Percentiles rank a stretch among this genome's conserved stretches.
phyloP scores from a whole-genome alignment of 176 grass and related monocot genomes.

The Carex kokanica region DNA sequence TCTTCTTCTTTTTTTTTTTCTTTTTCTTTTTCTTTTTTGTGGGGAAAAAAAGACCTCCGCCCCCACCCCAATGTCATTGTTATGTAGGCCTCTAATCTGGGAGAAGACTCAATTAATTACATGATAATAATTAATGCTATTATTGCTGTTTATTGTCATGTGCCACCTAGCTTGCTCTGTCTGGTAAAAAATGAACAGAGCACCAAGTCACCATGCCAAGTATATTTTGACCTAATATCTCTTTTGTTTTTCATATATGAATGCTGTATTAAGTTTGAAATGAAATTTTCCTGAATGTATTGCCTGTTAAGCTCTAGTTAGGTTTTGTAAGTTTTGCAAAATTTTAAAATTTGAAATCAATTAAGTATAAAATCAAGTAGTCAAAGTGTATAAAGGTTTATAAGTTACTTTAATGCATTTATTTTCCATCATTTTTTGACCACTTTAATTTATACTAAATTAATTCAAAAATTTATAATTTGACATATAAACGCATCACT shows the following conservation, averaged over 20 bases:
- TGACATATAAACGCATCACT: no score
- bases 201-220: neutral
- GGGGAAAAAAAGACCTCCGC: neutral
- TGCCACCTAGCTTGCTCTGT: neutral
- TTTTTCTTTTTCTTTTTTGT: no score
- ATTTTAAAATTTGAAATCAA: no score
- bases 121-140: neutral
- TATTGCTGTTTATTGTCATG: conserved; percentile 9
- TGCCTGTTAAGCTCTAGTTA: neutral
- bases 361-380: no score
- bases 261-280: neutral
- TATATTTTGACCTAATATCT: neutral
- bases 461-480: no score
- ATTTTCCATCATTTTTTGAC: no score
- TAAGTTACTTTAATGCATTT: no score
- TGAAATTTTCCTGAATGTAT: neutral
- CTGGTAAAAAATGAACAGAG: neutral
- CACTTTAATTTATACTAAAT: no score
- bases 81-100: neutral
- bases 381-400: no score
- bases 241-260: neutral
- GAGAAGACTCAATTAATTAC: neutral
- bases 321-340: no score
- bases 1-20: no score
- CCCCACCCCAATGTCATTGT: neutral